Evolutionary conservation across 73 alveolate species (phyloP).

Genomic region (Paramecium pentaurelia): DNA sequence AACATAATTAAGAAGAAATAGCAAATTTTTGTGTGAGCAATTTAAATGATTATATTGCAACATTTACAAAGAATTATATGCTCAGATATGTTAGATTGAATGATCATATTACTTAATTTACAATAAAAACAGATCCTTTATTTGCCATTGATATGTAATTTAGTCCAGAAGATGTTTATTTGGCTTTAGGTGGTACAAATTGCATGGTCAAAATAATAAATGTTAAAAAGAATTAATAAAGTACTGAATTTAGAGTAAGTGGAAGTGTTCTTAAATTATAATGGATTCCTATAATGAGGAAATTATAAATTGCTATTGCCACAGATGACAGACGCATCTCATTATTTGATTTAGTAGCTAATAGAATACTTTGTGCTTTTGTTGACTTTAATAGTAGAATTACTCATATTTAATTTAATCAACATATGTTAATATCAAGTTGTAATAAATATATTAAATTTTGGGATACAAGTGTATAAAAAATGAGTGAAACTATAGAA

Average conservation of each 20-base stretch:
- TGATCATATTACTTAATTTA: not conserved
- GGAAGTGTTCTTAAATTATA: conserved; percentile 19
- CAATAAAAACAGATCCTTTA: conserved; percentile 46
- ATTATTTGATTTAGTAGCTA: conserved; percentile 25
- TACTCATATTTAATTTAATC: not conserved
- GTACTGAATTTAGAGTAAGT: conserved; percentile 23
- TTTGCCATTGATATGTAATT: conserved; percentile 43
- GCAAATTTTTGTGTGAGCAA: conserved; percentile 43
- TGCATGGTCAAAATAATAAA: not conserved
- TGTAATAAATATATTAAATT: not conserved
- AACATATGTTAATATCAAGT: not conserved
- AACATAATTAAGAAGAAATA: conserved; percentile 48
- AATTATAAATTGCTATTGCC: conserved; percentile 23
- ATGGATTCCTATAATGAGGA: conserved; percentile 43
- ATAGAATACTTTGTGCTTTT: conserved; percentile 22
- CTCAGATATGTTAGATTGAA: conserved; percentile 39
- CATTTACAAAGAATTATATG: conserved; percentile 57
- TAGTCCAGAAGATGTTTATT: not conserved
- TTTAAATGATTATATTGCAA: conserved; percentile 55
- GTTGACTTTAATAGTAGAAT: not conserved
- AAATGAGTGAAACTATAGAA: not conserved
- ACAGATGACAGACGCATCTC: conserved; percentile 25
- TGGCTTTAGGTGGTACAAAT: conserved; percentile 14
- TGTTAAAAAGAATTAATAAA: not conserved
- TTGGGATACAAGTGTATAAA: conserved; percentile 34